These are phyloP conservation scores for Tarenaya hassleriana DNA, from an alignment of 345 rosid species.

Conservation along the genomic window DNA sequence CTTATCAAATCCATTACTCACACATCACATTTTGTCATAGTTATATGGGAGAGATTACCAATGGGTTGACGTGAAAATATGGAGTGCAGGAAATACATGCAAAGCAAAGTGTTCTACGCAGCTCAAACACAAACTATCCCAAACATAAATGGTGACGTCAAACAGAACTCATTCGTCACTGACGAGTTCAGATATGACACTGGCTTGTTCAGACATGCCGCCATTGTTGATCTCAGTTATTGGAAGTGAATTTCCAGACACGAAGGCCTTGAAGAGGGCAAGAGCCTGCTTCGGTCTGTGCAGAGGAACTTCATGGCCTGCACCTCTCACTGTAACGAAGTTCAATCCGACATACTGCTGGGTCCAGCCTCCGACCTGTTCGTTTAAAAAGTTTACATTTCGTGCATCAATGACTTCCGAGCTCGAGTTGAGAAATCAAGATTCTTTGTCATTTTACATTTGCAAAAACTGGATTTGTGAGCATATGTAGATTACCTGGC, in stretches of 20 bases:
- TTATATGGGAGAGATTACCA: too few species aligned
- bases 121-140: too few species aligned
- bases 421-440: constrained; percentile 4
- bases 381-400: background rate
- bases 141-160: too few species aligned
- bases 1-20: too few species aligned
- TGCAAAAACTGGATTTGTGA: background rate
- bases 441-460: background rate
- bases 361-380: constrained; percentile 96
- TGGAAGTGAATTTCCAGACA: constrained; percentile 59
- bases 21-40: too few species aligned
- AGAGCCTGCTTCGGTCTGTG: constrained; percentile 80
- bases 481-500: constrained; percentile 46
- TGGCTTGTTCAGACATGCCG: constrained; percentile 21
- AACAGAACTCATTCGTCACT: constrained; percentile 20
- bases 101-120: too few species aligned
- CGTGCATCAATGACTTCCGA: background rate
- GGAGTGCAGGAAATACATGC: too few species aligned
- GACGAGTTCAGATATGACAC: constrained; percentile 30
- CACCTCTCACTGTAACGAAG: constrained; percentile 82
- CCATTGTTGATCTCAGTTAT: constrained; percentile 13
- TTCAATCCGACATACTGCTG: constrained; percentile 77
- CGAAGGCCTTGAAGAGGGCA: constrained; percentile 61
- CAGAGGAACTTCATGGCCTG: constrained; percentile 91
- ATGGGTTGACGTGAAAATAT: too few species aligned